Evolutionary conservation across 441 rosid genomes (phyloP).

Genomic region (Erysimum cheiri): DNA sequence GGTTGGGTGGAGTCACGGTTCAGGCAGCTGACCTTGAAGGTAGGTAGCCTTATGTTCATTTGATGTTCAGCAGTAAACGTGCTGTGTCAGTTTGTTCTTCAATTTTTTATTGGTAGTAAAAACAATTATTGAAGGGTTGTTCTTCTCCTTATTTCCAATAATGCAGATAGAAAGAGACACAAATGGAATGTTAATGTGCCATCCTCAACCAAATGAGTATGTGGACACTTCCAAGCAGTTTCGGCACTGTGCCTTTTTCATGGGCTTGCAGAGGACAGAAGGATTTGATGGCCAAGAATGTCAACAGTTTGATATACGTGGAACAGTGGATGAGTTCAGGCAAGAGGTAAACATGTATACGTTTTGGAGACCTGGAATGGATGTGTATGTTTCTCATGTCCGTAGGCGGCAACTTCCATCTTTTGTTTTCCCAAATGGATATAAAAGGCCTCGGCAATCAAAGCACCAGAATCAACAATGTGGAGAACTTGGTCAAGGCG

Average conservation of each 20-base stretch:
- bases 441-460: constrained; percentile 58
- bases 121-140: not conserved
- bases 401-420: constrained; percentile 66
- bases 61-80: constrained; percentile 3
- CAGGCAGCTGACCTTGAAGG: constrained; percentile 73
- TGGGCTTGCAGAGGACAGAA: constrained; percentile 72
- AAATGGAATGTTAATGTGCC: constrained; percentile 70
- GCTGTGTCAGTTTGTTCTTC: not conserved
- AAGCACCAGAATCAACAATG: constrained; percentile 52
- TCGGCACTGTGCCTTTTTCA: constrained; percentile 61
- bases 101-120: constrained; percentile 1
- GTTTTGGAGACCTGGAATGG: constrained; percentile 80
- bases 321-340: constrained; percentile 68
- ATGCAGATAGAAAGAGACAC: constrained; percentile 72
- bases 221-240: constrained; percentile 58
- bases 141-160: not conserved
- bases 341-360: constrained; percentile 56
- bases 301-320: constrained; percentile 73
- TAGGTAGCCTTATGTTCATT: constrained; percentile 30
- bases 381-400: constrained; percentile 64
- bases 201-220: constrained; percentile 69
- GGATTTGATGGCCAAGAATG: constrained; percentile 62
- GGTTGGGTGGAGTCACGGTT: constrained; percentile 84
- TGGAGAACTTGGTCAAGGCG: constrained; percentile 51
- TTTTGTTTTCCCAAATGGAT: constrained; percentile 72